A percentile compares a stretch with the other conserved stretches of the same genome.
These are phyloP conservation scores for California macrophylla DNA, from an alignment of 441 rosid genomes.

Conservation along the genomic window DNA sequence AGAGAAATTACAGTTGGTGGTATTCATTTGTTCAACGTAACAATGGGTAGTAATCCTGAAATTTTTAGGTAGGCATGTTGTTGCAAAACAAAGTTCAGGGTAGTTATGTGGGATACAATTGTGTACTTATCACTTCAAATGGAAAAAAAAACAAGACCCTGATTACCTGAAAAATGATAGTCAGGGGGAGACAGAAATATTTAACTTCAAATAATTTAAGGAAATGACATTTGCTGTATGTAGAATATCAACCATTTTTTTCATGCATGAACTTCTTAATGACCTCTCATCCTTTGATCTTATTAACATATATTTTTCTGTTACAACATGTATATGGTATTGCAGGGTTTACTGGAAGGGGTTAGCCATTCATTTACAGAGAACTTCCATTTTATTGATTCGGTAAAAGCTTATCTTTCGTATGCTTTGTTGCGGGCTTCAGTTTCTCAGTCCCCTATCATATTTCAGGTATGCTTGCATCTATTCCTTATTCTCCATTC, in stretches of 20 bases:
- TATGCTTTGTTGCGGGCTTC: slow-evolving; percentile 96
- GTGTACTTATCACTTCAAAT: background rate
- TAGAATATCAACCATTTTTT: background rate
- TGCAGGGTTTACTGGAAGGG: slow-evolving; percentile 91
- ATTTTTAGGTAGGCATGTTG: background rate
- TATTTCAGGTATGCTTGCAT: slow-evolving; percentile 71
- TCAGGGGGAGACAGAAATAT: background rate
- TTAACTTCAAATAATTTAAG: no score
- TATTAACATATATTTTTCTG: background rate
- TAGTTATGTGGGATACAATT: background rate
- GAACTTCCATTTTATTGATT: slow-evolving; percentile 93
- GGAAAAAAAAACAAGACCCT: background rate
- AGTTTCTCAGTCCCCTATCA: slow-evolving; percentile 72
- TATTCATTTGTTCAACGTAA: background rate
- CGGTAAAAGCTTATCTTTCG: slow-evolving; percentile 94
- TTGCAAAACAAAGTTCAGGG: background rate
- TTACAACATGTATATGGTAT: slow-evolving; percentile 9
- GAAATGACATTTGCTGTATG: background rate
- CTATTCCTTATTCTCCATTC: slow-evolving; percentile 14
- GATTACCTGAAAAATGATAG: background rate
- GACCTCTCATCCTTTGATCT: background rate
- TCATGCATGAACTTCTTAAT: background rate
- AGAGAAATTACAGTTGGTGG: no score
- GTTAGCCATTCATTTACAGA: slow-evolving; percentile 88
- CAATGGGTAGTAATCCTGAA: background rate